Conservation (phyloP, 192 early-diverging fungal species). For the Coemansia erecta region DNA sequence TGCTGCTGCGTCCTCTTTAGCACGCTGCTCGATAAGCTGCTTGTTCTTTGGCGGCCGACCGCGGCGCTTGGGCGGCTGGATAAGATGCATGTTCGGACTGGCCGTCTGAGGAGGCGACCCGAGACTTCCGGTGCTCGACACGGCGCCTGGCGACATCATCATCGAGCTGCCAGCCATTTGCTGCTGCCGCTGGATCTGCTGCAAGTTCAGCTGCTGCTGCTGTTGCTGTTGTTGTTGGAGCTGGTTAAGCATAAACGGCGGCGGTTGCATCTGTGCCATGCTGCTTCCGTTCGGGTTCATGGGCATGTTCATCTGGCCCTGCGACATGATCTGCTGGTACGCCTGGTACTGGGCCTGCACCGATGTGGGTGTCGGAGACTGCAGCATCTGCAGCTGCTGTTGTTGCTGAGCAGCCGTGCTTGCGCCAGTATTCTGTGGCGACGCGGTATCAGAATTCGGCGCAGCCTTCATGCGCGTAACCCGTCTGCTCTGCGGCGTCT, state of each 20-base stretch:
- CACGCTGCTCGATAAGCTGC: conserved; percentile 48
- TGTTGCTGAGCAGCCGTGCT: background rate
- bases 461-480: conserved; percentile 20
- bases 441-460: conserved; percentile 10
- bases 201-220: conserved; percentile 1
- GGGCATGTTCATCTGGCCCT: conserved; percentile 19
- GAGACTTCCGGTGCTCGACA: background rate
- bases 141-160: background rate
- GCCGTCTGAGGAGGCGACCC: background rate
- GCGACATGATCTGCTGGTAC: conserved; percentile 36
- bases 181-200: conserved; percentile 3
- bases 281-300: conserved; percentile 11
- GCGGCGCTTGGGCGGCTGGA: conserved; percentile 29
- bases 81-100: conserved; percentile 3
- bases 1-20: conserved; percentile 43
- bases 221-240: conserved; percentile 1
- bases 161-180: background rate
- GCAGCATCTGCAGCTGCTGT: background rate
- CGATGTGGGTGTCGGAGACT: conserved; percentile 8
- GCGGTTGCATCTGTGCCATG: conserved; percentile 11
- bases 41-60: conserved; percentile 51
- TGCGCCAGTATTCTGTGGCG: background rate
- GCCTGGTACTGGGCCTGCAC: conserved; percentile 25
- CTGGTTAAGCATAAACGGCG: conserved; percentile 12
- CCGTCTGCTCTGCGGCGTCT: conserved; percentile 35